Conservation (phyloP, 306 rosid genomes). For the Gillenia trifoliata region DNA sequence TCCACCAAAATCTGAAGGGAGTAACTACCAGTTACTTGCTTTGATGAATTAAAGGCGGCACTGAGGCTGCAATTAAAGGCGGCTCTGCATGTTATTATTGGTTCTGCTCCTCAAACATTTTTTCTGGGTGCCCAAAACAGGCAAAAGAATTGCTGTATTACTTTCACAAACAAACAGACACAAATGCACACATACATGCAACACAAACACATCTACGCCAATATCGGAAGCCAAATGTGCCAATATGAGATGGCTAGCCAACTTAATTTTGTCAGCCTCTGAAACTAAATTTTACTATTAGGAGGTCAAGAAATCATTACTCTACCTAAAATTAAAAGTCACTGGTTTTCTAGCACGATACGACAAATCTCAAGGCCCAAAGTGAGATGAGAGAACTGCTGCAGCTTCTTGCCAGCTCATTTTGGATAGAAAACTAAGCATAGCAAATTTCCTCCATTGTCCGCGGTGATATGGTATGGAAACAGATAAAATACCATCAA, state of each 20-base stretch:
- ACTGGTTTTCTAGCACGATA: background rate
- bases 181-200: background rate
- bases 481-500: background rate
- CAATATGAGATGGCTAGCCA: background rate
- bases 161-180: background rate
- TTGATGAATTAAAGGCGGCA: no score
- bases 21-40: background rate
- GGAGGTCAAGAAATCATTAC: background rate
- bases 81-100: background rate
- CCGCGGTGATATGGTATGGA: background rate
- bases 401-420: background rate
- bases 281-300: background rate
- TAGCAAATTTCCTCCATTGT: background rate
- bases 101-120: background rate
- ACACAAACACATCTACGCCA: background rate
- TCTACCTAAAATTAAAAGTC: background rate
- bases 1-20: background rate
- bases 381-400: background rate
- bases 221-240: background rate
- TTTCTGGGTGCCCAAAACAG: background rate
- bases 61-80: background rate
- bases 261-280: background rate
- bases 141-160: background rate
- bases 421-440: background rate
- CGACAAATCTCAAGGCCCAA: background rate